A percentile compares a stretch with the other conserved stretches of the same genome.
Conservation (phyloP, 768 basidiomycete species). For the Rhodotorula sphaerocarpa region DNA sequence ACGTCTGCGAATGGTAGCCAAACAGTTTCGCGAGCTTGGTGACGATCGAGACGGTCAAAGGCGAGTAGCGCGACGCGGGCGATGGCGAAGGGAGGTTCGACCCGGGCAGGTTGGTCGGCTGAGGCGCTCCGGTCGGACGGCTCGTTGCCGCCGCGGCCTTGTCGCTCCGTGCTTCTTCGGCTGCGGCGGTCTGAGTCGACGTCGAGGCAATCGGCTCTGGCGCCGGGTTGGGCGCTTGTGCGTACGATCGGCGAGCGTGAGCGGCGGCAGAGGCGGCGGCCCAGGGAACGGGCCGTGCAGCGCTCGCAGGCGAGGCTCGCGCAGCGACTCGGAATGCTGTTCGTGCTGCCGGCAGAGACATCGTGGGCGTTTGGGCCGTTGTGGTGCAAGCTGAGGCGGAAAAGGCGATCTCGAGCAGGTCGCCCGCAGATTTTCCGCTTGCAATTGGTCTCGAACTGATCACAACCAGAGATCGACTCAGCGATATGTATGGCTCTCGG, state of each 20-base stretch:
- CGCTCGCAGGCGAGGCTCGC: no score
- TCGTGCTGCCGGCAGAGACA: neutral
- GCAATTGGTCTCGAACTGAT: no score
- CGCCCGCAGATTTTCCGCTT: no score
- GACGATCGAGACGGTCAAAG: slow-evolving; percentile 34
- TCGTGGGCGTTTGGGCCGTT: no score
- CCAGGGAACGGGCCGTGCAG: neutral
- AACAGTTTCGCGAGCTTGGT: slow-evolving; percentile 43
- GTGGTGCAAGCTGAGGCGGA: no score
- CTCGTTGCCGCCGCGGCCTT: no score
- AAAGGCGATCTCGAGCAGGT: no score
- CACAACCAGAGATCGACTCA: no score
- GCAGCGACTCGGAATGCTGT: neutral
- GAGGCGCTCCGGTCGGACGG: slow-evolving; percentile 18
- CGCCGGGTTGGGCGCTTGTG: neutral
- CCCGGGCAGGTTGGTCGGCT: slow-evolving; percentile 31
- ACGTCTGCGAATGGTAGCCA: slow-evolving; percentile 45
- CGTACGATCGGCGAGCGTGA: neutral
- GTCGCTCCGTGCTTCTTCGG: no score
- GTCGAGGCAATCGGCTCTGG: no score
- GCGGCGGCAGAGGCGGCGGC: neutral
- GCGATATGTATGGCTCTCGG: no score
- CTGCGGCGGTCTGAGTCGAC: no score
- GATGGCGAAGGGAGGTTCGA: slow-evolving; percentile 18
- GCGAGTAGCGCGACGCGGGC: slow-evolving; percentile 26